Evolutionary conservation across 306 rosid species (phyloP).

Genomic region (Fagus sylvatica): DNA sequence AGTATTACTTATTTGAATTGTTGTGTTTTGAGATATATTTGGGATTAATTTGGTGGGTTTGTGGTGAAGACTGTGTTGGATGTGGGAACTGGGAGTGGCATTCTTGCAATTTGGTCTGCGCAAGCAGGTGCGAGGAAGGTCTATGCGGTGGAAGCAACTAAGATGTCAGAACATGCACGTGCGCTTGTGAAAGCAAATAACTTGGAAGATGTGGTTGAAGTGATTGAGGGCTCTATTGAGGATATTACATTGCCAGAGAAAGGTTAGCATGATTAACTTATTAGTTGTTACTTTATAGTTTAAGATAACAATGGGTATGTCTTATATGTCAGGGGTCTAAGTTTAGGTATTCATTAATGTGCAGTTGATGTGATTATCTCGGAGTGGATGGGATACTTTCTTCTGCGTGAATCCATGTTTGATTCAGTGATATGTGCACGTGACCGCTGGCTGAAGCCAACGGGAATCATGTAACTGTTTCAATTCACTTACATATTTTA

Average conservation of each 20-base stretch:
- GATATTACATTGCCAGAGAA: slow-evolving; percentile 88
- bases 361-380: slow-evolving; percentile 96
- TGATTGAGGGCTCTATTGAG: slow-evolving; percentile 90
- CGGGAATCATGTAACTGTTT: slow-evolving; percentile 81
- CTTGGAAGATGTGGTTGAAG: slow-evolving; percentile 67
- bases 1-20: neutral
- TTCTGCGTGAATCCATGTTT: slow-evolving; percentile 96
- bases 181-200: slow-evolving; percentile 76
- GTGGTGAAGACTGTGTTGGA: slow-evolving; percentile 84
- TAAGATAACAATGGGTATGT: neutral
- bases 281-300: neutral
- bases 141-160: slow-evolving; percentile 96
- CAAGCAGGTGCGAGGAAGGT: slow-evolving; percentile 99
- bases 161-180: slow-evolving; percentile 92
- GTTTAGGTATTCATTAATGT: slow-evolving; percentile 22
- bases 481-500: slow-evolving; percentile 12
- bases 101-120: slow-evolving; percentile 97
- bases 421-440: slow-evolving; percentile 99
- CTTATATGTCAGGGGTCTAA: neutral
- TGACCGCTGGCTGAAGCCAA: slow-evolving; percentile 97
- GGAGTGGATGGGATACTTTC: slow-evolving; percentile 99
- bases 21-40: slow-evolving; percentile 18
- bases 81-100: slow-evolving; percentile 99
- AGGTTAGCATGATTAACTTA: slow-evolving; percentile 47
- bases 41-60: slow-evolving; percentile 24